Percentiles rank a stretch among this genome's conserved stretches.
phyloP scores from a whole-genome alignment of 2,329 filamentous ascomycete genomes.

The Colletotrichum spinosum region DNA sequence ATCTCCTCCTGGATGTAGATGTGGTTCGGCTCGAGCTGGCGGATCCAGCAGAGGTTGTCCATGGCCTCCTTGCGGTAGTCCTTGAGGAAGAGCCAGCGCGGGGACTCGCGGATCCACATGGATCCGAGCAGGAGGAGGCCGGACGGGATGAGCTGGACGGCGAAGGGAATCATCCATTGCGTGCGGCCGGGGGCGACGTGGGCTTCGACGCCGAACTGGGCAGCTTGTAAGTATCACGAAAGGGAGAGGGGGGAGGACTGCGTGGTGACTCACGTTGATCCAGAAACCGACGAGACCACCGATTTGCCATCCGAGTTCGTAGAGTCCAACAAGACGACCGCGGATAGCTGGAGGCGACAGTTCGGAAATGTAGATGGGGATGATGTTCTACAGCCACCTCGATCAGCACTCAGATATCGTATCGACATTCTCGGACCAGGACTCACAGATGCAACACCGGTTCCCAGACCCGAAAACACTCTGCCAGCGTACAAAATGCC shows the following conservation, averaged over 20 bases:
- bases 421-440: background rate
- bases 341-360: slow-evolving; percentile 63
- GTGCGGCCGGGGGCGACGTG: slow-evolving; percentile 34
- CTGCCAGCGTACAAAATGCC: slow-evolving; percentile 60
- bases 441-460: slow-evolving; percentile 42
- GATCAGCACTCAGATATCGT: slow-evolving; percentile 19
- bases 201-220: slow-evolving; percentile 34
- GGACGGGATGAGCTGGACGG: slow-evolving; percentile 65
- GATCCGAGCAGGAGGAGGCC: slow-evolving; percentile 62
- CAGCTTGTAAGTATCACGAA: slow-evolving; percentile 45
- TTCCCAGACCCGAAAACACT: slow-evolving; percentile 62
- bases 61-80: slow-evolving; percentile 63
- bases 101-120: slow-evolving; percentile 65
- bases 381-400: slow-evolving; percentile 55
- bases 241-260: slow-evolving; percentile 36
- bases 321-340: slow-evolving; percentile 65
- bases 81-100: slow-evolving; percentile 69
- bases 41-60: slow-evolving; percentile 65
- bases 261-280: slow-evolving; percentile 52
- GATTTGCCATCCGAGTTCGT: slow-evolving; percentile 64
- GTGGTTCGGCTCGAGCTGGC: slow-evolving; percentile 59
- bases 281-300: slow-evolving; percentile 64
- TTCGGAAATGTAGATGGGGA: slow-evolving; percentile 60
- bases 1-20: slow-evolving; percentile 74
- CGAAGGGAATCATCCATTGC: slow-evolving; percentile 63